phyloP scores from a whole-genome alignment of 805 yeast species.

The Cyberlindnera galapagoensis region DNA sequence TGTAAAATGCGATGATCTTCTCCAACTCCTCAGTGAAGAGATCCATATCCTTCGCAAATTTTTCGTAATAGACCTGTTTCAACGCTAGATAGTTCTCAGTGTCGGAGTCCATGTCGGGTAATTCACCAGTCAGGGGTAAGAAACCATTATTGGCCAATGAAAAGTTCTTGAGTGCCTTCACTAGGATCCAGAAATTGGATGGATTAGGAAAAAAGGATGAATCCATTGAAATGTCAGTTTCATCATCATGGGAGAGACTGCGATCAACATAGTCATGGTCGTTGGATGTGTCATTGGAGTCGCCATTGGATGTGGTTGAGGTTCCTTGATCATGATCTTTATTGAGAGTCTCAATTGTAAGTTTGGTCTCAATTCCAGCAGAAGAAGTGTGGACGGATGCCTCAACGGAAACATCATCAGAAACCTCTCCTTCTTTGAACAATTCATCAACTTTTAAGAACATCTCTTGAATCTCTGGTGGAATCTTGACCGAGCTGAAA shows the following conservation, averaged over 20 bases:
- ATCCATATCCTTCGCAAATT: constrained; percentile 44
- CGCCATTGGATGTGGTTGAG: too few species aligned
- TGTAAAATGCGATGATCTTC: constrained; percentile 9
- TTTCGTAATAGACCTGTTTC: constrained; percentile 49
- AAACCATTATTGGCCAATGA: constrained; percentile 31
- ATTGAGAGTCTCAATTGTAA: too few species aligned
- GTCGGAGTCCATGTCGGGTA: constrained; percentile 88
- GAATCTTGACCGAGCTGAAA: constrained; percentile 28
- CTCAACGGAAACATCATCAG: too few species aligned
- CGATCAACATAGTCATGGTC: too few species aligned
- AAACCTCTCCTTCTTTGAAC: constrained; percentile 10
- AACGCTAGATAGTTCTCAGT: constrained; percentile 55
- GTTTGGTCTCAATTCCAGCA: too few species aligned
- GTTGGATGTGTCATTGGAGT: constrained; percentile 9
- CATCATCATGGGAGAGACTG: too few species aligned
- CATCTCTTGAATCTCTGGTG: constrained; percentile 22
- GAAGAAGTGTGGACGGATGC: too few species aligned
- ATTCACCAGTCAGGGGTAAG: constrained; percentile 65
- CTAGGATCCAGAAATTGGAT: constrained; percentile 54
- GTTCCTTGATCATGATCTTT: too few species aligned
- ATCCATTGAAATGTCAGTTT: too few species aligned
- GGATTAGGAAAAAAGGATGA: too few species aligned
- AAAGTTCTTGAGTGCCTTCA: constrained; percentile 48
- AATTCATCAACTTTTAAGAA: constrained; percentile 12
- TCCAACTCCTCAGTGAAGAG: constrained; percentile 31